Conservation (phyloP, 805 yeast genomes). For the Pichia insulana region DNA sequence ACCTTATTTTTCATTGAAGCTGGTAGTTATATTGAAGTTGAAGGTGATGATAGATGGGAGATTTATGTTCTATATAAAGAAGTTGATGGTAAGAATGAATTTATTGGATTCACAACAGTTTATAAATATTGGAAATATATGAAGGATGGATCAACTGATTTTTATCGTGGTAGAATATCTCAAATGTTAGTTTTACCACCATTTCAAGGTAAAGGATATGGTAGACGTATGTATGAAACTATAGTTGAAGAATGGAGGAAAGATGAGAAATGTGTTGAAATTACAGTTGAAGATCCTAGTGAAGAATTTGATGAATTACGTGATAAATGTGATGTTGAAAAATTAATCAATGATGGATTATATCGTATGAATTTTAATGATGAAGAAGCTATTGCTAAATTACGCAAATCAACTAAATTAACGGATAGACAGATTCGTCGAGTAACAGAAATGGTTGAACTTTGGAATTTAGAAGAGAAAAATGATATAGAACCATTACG, state of each 20-base stretch:
- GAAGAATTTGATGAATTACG: constrained; percentile 87
- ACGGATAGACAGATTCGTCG: constrained; percentile 74
- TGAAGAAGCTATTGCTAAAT: not conserved
- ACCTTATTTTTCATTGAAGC: constrained; percentile 87
- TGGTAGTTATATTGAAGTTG: constrained; percentile 75
- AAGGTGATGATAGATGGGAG: constrained; percentile 69
- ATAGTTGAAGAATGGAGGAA: constrained; percentile 48
- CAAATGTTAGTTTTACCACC: constrained; percentile 85
- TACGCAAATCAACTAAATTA: constrained; percentile 10
- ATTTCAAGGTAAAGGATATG: constrained; percentile 66
- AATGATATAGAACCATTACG: constrained; percentile 29
- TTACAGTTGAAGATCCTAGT: constrained; percentile 91
- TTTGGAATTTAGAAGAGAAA: constrained; percentile 31
- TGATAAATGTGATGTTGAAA: constrained; percentile 66
- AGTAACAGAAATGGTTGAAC: constrained; percentile 64
- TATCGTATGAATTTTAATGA: constrained; percentile 23
- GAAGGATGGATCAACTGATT: constrained; percentile 41
- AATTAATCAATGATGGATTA: constrained; percentile 30
- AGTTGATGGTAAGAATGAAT: constrained; percentile 29
- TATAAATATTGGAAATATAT: constrained; percentile 77
- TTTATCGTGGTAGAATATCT: constrained; percentile 64
- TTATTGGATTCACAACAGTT: constrained; percentile 76
- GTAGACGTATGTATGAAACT: constrained; percentile 52
- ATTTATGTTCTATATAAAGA: constrained; percentile 46
- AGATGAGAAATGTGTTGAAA: constrained; percentile 49